Evolutionary conservation across 495 filamentous ascomycete species (phyloP), one percentile per base, ranked within the genome.

Genomic region (Daldinia childiae): DNA sequence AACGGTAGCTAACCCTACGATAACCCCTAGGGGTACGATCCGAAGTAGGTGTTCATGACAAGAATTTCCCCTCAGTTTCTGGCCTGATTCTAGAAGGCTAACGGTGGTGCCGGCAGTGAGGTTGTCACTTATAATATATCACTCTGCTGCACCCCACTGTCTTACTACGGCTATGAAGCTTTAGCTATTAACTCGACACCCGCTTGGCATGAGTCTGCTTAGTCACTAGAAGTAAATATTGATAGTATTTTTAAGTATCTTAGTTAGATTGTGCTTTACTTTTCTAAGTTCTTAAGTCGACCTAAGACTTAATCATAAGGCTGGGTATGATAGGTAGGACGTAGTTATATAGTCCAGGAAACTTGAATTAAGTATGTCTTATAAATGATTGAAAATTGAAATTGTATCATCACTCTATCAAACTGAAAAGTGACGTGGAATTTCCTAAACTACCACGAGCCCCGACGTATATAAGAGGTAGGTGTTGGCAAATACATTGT

Each of bases 21-120:
- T 30, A 30, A 54, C 50, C 50, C 50, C 50, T 54, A 2, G 50
- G 50, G 50, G 50, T 54, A 54, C 26, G 24, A 24, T 30, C 30
- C 26, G 24, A 54, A 17, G 26, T 11, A 15, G 4, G 7, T 2
- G 26, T 30, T n/a, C 4, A 54, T 2, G 0, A 54, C 14, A 30
- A 54, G 11, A 0, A 15, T 30, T 30, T 24, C 26, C 26, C 6
- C 50, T n/a, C 50, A 6, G 50, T 54, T 54, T 54, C 24, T 48
- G 9, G 21, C 3, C 43, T 21, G 9, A 21, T 48, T 48, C 19
- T 24, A 12, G 19, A 24, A 48, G 17, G 43, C 19, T 48, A 48
- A 48, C 43, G 19, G 19, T 48, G 4, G 11, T 21, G 43, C 3
- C 43, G 19, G 43, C 43, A 21, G 19, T 48, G 9, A 24, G 43